These are phyloP conservation scores for Suillus ampliporus DNA, from an alignment of 768 basidiomycete genomes.

Conservation along the genomic window DNA sequence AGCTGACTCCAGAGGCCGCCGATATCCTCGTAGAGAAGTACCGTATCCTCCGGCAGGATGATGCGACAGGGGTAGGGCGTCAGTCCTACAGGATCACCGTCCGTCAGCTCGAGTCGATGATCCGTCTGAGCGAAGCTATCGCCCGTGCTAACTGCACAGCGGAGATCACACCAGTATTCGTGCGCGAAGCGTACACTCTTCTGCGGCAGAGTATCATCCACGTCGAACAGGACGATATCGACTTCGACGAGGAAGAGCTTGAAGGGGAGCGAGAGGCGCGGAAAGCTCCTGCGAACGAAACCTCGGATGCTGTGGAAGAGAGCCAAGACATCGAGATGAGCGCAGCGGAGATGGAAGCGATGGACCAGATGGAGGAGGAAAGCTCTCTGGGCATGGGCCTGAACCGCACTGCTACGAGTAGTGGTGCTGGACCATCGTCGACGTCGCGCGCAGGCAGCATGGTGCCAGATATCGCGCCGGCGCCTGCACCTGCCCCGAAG, in stretches of 20 bases:
- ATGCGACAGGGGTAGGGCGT: constrained; percentile 82
- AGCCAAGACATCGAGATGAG: constrained; percentile 70
- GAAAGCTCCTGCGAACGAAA: constrained; percentile 38
- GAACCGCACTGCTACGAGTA: constrained; percentile 43
- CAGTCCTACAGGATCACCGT: constrained; percentile 98
- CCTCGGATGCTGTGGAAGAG: constrained; percentile 50
- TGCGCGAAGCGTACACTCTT: constrained; percentile 93
- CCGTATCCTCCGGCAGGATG: constrained; percentile 88
- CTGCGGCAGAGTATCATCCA: constrained; percentile 98
- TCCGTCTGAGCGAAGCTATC: constrained; percentile 96
- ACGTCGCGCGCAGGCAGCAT: constrained; percentile 36
- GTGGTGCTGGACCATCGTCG: constrained; percentile 38
- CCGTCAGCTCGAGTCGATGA: constrained; percentile 97
- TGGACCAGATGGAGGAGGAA: constrained; percentile 53
- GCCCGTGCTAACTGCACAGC: constrained; percentile 95
- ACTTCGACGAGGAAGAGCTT: constrained; percentile 92
- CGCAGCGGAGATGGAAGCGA: constrained; percentile 60
- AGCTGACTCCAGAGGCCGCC: constrained; percentile 94
- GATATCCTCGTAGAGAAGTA: constrained; percentile 96
- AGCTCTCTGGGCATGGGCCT: constrained; percentile 48
- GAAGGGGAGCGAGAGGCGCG: constrained; percentile 55
- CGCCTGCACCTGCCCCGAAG: constrained; percentile 56
- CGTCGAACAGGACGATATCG: constrained; percentile 98
- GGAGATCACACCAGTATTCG: constrained; percentile 96
- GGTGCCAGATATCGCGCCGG: constrained; percentile 36